These are phyloP conservation scores for Yamadazyma ubonensis DNA, from an alignment of 805 yeast genomes.

Conservation along the genomic window DNA sequence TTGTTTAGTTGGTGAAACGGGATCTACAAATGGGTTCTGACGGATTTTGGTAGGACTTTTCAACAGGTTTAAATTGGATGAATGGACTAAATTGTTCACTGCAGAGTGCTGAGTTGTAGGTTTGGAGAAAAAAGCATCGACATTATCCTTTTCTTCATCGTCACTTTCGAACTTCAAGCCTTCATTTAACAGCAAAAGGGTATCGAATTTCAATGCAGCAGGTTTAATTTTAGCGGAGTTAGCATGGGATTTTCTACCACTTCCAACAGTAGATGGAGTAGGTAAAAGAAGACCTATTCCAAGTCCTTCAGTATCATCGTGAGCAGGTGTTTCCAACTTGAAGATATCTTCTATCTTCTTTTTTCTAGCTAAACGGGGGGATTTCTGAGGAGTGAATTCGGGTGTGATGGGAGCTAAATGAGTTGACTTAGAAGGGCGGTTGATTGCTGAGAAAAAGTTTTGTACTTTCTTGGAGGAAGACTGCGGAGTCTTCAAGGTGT, in stretches of 20 bases:
- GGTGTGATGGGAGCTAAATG: slow-evolving; percentile 16
- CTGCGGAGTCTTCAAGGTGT: slow-evolving; percentile 9
- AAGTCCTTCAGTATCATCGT: slow-evolving; percentile 1
- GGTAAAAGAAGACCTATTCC: slow-evolving; percentile 32
- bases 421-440: not conserved
- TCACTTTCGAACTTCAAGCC: slow-evolving; percentile 31
- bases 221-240: slow-evolving; percentile 11
- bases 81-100: not conserved
- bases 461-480: slow-evolving; percentile 8
- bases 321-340: slow-evolving; percentile 7
- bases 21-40: slow-evolving; percentile 6
- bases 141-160: slow-evolving; percentile 12
- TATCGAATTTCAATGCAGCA: slow-evolving; percentile 18
- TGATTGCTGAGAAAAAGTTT: slow-evolving; percentile 5
- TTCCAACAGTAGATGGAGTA: slow-evolving; percentile 37
- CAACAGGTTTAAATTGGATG: not conserved
- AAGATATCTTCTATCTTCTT: slow-evolving; percentile 14
- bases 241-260: slow-evolving; percentile 28
- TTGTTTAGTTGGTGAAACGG: slow-evolving; percentile 7
- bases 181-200: slow-evolving; percentile 21
- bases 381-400: slow-evolving; percentile 17
- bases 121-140: slow-evolving; percentile 17
- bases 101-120: not conserved
- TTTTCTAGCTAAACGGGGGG: slow-evolving; percentile 13
- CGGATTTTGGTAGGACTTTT: not conserved